Conservation (phyloP, 2,329 filamentous ascomycete genomes). For the Pseudogymnoascus sp. region DNA sequence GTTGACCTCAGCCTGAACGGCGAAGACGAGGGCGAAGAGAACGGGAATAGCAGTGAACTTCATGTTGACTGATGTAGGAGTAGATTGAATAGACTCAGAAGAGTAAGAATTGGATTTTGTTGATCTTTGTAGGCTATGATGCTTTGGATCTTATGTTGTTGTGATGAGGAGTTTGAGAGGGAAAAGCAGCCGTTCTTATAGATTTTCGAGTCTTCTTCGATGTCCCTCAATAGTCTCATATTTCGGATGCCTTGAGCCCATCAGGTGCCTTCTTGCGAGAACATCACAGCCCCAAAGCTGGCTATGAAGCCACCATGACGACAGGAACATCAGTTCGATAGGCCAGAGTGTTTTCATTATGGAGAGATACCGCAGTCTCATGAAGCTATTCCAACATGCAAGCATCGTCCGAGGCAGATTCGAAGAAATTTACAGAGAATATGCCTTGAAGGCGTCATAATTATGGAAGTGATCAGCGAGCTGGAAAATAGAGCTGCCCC, state of each 20-base stretch:
- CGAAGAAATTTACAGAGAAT: neutral
- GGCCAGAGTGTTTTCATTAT: neutral
- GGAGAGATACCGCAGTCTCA: neutral
- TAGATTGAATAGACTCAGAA: neutral
- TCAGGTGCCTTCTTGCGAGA: neutral
- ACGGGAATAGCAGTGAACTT: neutral
- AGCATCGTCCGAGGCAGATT: neutral
- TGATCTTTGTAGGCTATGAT: neutral
- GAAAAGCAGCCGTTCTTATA: neutral
- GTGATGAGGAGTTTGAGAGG: neutral
- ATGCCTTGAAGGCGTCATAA: conserved; percentile 5
- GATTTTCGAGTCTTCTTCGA: neutral
- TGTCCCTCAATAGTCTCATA: neutral
- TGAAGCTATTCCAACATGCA: neutral
- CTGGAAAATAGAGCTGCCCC: neutral
- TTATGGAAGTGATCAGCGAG: neutral
- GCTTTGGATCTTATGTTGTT: neutral
- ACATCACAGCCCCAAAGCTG: neutral
- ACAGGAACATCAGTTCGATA: neutral
- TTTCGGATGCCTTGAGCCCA: neutral
- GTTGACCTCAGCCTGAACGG: conserved; percentile 2
- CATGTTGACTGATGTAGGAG: neutral
- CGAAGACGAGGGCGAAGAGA: neutral
- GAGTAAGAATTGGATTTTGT: neutral
- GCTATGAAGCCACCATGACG: neutral